These are phyloP conservation scores for Quercus aquifolioides DNA, from an alignment of 306 rosid species.

Conservation along the genomic window DNA sequence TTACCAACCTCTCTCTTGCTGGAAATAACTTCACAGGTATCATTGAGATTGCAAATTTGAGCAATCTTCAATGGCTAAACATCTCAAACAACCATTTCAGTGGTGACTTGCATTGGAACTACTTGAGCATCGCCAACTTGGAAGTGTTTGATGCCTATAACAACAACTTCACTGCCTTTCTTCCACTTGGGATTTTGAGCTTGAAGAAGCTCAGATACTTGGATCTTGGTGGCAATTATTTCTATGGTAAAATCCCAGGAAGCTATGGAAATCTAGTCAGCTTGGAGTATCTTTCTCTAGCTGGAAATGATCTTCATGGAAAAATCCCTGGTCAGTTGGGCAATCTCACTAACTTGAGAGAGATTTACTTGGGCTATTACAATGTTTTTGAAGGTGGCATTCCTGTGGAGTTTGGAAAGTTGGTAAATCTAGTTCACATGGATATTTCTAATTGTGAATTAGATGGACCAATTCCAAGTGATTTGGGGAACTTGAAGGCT, in stretches of 20 bases:
- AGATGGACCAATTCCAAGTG: constrained; percentile 69
- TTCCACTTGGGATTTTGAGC: constrained; percentile 50
- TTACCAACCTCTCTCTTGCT: constrained; percentile 60
- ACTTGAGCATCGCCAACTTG: constrained; percentile 43
- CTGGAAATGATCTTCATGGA: constrained; percentile 71
- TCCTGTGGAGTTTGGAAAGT: constrained; percentile 62
- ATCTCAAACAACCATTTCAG: constrained; percentile 68
- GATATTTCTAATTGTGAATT: constrained; percentile 65
- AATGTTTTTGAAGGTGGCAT: constrained; percentile 80
- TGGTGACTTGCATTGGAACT: constrained; percentile 65
- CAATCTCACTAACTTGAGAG: constrained; percentile 59
- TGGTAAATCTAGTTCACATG: constrained; percentile 60
- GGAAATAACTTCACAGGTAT: constrained; percentile 72
- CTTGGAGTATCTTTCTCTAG: constrained; percentile 68
- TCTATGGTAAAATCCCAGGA: constrained; percentile 58
- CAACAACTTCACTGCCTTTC: constrained; percentile 69
- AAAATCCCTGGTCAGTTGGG: constrained; percentile 73
- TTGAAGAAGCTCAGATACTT: constrained; percentile 55
- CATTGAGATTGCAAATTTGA: constrained; percentile 50
- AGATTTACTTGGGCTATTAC: constrained; percentile 67
- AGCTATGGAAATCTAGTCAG: constrained; percentile 50
- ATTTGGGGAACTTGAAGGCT: constrained; percentile 60
- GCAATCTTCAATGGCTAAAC: constrained; percentile 59
- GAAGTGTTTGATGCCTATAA: constrained; percentile 72
- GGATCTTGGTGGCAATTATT: constrained; percentile 81